Evolutionary conservation across 2,329 filamentous ascomycete species (phyloP).

Genomic region (Pyrenophora seminiperda): DNA sequence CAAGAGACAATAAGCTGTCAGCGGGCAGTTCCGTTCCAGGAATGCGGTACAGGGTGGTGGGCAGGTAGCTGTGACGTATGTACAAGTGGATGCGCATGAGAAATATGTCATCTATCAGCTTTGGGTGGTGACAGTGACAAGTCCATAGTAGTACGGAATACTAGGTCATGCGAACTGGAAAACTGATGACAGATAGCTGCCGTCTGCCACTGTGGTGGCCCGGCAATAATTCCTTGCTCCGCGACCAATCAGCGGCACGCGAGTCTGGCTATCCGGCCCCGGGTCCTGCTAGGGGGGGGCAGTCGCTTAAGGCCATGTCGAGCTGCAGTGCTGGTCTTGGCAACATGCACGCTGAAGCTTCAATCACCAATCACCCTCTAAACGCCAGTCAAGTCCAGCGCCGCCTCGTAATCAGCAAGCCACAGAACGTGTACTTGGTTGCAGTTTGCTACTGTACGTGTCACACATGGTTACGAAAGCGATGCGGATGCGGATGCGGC

Average conservation of each 20-base stretch:
- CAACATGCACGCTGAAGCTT: slow-evolving; percentile 18
- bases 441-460: slow-evolving; percentile 5
- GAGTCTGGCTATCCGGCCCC: slow-evolving; percentile 1
- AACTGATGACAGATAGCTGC: not conserved
- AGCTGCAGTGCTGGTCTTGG: slow-evolving; percentile 18
- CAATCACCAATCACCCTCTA: slow-evolving; percentile 9
- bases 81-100: no score
- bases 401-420: slow-evolving; percentile 14
- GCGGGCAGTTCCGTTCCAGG: slow-evolving; percentile 3
- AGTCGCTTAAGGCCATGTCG: slow-evolving; percentile 3
- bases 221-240: not conserved
- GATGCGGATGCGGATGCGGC: slow-evolving; percentile 5
- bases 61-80: no score
- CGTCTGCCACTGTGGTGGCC: not conserved
- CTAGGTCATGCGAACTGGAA: not conserved
- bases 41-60: slow-evolving; percentile 1
- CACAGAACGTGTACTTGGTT: slow-evolving; percentile 10
- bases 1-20: not conserved
- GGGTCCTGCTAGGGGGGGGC: slow-evolving; percentile 1
- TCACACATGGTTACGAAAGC: slow-evolving; percentile 9
- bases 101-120: no score
- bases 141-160: no score
- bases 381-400: slow-evolving; percentile 5
- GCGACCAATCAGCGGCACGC: not conserved
- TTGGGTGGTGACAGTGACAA: no score